These are phyloP conservation scores for Lasiosphaeriaceae sp. DNA, from an alignment of 495 filamentous ascomycete species.

Conservation along the genomic window DNA sequence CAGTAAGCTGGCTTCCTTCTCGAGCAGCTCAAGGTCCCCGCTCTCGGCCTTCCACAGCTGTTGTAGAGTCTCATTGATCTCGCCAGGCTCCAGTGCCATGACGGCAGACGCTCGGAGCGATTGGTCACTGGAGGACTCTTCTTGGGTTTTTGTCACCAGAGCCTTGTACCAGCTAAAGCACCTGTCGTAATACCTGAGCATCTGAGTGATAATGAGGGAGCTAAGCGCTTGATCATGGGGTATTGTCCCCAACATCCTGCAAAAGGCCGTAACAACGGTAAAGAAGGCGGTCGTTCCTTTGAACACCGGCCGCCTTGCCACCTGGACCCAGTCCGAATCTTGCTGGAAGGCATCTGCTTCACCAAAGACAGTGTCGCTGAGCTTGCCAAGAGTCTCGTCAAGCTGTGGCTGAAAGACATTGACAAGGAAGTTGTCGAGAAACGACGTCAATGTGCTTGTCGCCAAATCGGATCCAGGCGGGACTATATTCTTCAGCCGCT, in stretches of 20 bases:
- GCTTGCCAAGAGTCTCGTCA: constrained; percentile 89
- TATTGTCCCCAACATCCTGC: constrained; percentile 89
- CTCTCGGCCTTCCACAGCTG: constrained; percentile 56
- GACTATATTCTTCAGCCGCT: constrained; percentile 86
- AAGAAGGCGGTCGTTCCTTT: constrained; percentile 90
- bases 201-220: constrained; percentile 82
- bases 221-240: constrained; percentile 96
- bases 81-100: constrained; percentile 60
- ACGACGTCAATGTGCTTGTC: constrained; percentile 83
- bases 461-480: constrained; percentile 79
- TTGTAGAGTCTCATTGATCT: constrained; percentile 61
- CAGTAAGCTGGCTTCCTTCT: constrained; percentile 66
- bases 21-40: constrained; percentile 40
- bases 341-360: constrained; percentile 83
- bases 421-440: constrained; percentile 96
- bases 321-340: constrained; percentile 73
- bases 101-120: constrained; percentile 67
- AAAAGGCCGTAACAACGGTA: constrained; percentile 80
- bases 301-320: constrained; percentile 82
- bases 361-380: constrained; percentile 76
- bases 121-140: constrained; percentile 32
- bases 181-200: constrained; percentile 84
- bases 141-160: constrained; percentile 55
- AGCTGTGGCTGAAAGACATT: constrained; percentile 97
- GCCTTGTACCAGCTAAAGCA: constrained; percentile 88